A percentile compares a stretch with the other conserved stretches of the same genome.
These are phyloP conservation scores for Jamesozyma gamospora DNA, from an alignment of 805 yeast genomes.

Conservation along the genomic window DNA sequence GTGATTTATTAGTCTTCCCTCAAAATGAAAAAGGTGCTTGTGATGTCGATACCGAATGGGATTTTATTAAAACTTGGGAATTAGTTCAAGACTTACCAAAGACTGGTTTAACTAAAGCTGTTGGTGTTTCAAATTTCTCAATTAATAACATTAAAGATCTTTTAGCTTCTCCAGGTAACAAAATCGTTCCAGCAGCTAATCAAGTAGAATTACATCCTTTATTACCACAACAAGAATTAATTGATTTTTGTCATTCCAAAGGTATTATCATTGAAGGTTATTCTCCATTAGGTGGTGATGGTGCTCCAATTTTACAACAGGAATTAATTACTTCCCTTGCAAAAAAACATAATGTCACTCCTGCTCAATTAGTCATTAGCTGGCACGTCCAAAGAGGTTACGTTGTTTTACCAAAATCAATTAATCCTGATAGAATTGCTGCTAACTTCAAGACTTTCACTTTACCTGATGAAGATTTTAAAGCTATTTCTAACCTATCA, in stretches of 20 bases:
- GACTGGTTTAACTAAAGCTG: slow-evolving; percentile 45
- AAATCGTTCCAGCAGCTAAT: slow-evolving; percentile 54
- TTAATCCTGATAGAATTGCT: slow-evolving; percentile 35
- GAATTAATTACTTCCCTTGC: slow-evolving; percentile 36
- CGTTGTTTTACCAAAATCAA: slow-evolving; percentile 44
- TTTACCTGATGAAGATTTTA: slow-evolving; percentile 31
- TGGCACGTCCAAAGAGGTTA: slow-evolving; percentile 52
- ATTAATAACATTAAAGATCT: slow-evolving; percentile 41
- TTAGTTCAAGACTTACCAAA: slow-evolving; percentile 48
- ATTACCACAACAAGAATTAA: slow-evolving; percentile 53
- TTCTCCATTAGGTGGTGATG: slow-evolving; percentile 61
- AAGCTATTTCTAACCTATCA: slow-evolving; percentile 20
- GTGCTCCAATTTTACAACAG: slow-evolving; percentile 43
- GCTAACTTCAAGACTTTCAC: slow-evolving; percentile 27
- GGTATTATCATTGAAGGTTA: slow-evolving; percentile 61
- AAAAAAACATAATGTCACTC: slow-evolving; percentile 29
- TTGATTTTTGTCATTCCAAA: slow-evolving; percentile 41
- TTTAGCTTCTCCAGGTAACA: slow-evolving; percentile 39
- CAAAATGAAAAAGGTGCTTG: slow-evolving; percentile 30
- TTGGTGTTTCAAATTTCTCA: slow-evolving; percentile 73
- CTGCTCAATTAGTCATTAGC: slow-evolving; percentile 45
- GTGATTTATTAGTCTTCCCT: slow-evolving; percentile 29
- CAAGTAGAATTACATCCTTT: slow-evolving; percentile 74
- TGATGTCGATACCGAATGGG: slow-evolving; percentile 32
- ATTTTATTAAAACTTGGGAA: slow-evolving; percentile 50